phyloP scores from a whole-genome alignment of 345 rosid genomes.

The Eucalyptus coolabah region DNA sequence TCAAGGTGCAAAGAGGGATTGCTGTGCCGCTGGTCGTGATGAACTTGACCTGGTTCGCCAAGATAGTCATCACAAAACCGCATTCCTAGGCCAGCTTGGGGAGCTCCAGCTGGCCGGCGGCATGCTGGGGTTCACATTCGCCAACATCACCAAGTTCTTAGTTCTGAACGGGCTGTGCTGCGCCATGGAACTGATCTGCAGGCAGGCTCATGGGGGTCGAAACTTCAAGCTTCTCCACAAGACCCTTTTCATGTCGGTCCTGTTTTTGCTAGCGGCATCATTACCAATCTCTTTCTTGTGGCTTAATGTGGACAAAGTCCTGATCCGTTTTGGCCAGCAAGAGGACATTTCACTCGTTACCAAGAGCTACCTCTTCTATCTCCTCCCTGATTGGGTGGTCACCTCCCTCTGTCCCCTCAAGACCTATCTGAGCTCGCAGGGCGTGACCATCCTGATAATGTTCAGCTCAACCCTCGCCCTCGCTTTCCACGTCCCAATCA shows the following conservation, averaged over 20 bases:
- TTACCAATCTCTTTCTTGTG: slow-evolving; percentile 57
- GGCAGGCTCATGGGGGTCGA: slow-evolving; percentile 79
- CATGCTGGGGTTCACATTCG: slow-evolving; percentile 66
- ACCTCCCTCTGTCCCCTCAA: slow-evolving; percentile 69
- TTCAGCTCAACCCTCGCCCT: slow-evolving; percentile 53
- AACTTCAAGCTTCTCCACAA: slow-evolving; percentile 71
- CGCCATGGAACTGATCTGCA: slow-evolving; percentile 87
- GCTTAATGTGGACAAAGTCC: slow-evolving; percentile 61
- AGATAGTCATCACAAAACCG: slow-evolving; percentile 55
- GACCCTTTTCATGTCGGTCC: slow-evolving; percentile 54
- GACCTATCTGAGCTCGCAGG: slow-evolving; percentile 70
- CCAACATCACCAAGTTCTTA: slow-evolving; percentile 78
- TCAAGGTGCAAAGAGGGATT: slow-evolving; percentile 28
- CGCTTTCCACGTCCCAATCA: slow-evolving; percentile 62
- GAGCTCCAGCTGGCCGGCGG: slow-evolving; percentile 70
- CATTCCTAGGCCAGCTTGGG: slow-evolving; percentile 75
- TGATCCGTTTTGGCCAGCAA: slow-evolving; percentile 56
- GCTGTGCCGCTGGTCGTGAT: slow-evolving; percentile 49
- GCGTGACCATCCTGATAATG: slow-evolving; percentile 66
- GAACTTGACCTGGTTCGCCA: slow-evolving; percentile 81
- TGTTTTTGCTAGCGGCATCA: slow-evolving; percentile 33
- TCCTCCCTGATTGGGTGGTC: slow-evolving; percentile 58
- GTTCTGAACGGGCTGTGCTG: slow-evolving; percentile 65
- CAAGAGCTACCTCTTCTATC: slow-evolving; percentile 53
- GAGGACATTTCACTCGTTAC: slow-evolving; percentile 52